phyloP scores from a whole-genome alignment of 2,329 filamentous ascomycete genomes.

The Pseudohalonectria lignicola region DNA sequence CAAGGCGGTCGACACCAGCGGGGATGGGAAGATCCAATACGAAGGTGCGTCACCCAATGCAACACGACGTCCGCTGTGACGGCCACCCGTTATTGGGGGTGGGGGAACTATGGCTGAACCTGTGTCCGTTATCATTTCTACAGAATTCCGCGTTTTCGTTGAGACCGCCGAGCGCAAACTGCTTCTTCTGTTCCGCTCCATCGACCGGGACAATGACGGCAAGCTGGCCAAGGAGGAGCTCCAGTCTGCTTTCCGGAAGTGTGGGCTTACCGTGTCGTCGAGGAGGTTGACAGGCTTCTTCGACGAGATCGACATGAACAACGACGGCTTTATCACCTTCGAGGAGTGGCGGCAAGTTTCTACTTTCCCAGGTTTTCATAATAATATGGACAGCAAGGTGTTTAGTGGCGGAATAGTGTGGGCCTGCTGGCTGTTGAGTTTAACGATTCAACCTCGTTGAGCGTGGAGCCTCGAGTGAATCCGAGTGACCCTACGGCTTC shows the following conservation, averaged over 20 bases:
- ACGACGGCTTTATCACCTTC: constrained; percentile 80
- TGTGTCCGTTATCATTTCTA: no score
- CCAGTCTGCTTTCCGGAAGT: constrained; percentile 62
- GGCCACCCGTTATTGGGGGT: no score
- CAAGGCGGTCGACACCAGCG: constrained; percentile 69
- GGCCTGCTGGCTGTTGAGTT: neutral
- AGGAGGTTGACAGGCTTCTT: constrained; percentile 80
- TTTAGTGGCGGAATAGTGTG: neutral
- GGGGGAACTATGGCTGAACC: no score
- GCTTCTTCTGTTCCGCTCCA: constrained; percentile 68
- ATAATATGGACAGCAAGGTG: no score
- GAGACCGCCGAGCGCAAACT: constrained; percentile 79
- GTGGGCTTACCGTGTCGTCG: constrained; percentile 68
- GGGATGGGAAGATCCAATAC: constrained; percentile 84
- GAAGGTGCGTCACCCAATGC: constrained; percentile 58
- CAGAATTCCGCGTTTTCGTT: constrained; percentile 87
- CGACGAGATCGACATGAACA: constrained; percentile 76
- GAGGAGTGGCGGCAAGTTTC: constrained; percentile 88
- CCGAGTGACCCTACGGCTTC: no score
- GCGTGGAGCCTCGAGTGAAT: no score
- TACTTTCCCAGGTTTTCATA: no score
- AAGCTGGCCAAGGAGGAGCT: constrained; percentile 82
- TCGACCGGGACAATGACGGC: constrained; percentile 78
- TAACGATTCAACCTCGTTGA: no score
- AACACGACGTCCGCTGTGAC: no score